Percentiles rank a stretch among this genome's conserved stretches.
Conservation (phyloP, 1,139 yeast species). For the Candida frijolesensis region DNA sequence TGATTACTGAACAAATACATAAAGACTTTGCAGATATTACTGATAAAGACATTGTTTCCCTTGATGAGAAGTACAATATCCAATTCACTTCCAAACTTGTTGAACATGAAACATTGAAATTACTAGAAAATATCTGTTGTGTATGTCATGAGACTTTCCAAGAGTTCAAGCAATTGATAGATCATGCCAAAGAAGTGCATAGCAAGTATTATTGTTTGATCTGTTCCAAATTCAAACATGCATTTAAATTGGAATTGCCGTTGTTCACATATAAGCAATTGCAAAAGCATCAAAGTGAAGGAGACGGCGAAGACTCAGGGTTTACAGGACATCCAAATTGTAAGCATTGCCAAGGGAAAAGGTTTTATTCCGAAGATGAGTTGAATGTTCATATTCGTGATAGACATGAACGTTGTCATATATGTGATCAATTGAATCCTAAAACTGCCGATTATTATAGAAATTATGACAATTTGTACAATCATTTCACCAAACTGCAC, state of each 20-base stretch:
- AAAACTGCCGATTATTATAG: constrained; percentile 74
- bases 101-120: constrained; percentile 44
- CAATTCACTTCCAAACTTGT: constrained; percentile 52
- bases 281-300: constrained; percentile 68
- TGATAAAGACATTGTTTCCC: constrained; percentile 29
- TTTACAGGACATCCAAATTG: constrained; percentile 91
- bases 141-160: constrained; percentile 45
- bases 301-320: constrained; percentile 66
- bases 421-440: constrained; percentile 76
- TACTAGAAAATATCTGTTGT: constrained; percentile 64
- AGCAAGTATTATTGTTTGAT: constrained; percentile 68
- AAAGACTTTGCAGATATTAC: constrained; percentile 42
- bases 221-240: constrained; percentile 74
- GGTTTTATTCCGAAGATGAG: constrained; percentile 91
- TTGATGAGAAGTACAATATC: constrained; percentile 49
- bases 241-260: constrained; percentile 72
- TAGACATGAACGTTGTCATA: constrained; percentile 83
- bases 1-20: constrained; percentile 52
- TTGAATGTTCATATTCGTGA: constrained; percentile 80
- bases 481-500: constrained; percentile 75
- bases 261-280: constrained; percentile 65
- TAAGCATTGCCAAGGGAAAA: constrained; percentile 69
- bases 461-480: constrained; percentile 71
- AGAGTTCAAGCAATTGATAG: constrained; percentile 59
- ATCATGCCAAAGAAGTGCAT: constrained; percentile 67